These are phyloP conservation scores for Tylopilus balloui DNA, from an alignment of 768 basidiomycete genomes.

Conservation along the genomic window DNA sequence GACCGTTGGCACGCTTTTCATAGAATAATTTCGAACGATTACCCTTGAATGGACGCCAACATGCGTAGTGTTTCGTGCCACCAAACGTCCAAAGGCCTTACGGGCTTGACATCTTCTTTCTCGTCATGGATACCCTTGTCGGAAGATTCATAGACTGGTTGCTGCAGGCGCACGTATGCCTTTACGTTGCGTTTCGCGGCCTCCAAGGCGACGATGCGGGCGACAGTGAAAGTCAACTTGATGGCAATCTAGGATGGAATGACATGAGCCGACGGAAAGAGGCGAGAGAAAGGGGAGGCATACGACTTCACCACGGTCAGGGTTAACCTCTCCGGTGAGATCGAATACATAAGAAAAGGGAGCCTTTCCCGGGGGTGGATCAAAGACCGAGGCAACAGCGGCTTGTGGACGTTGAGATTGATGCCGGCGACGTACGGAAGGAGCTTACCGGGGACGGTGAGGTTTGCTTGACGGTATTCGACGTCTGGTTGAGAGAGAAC, in stretches of 20 bases:
- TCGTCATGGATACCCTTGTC: constrained; percentile 64
- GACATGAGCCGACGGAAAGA: constrained; percentile 3
- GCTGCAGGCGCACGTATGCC: constrained; percentile 73
- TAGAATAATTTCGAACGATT: constrained; percentile 9
- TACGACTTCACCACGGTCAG: constrained; percentile 73
- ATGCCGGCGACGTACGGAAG: not conserved
- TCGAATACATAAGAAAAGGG: constrained; percentile 82
- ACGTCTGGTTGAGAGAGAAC: constrained; percentile 64
- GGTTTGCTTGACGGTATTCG: constrained; percentile 78
- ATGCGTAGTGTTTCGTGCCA: constrained; percentile 84
- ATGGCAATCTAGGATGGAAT: constrained; percentile 62
- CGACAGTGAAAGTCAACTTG: constrained; percentile 64
- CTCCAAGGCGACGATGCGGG: constrained; percentile 66
- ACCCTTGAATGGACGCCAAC: constrained; percentile 73
- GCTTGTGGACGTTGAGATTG: constrained; percentile 38
- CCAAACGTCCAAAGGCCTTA: constrained; percentile 70
- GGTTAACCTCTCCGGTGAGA: constrained; percentile 73
- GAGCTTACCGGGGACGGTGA: constrained; percentile 64
- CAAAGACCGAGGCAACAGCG: constrained; percentile 63
- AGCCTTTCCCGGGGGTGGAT: constrained; percentile 63
- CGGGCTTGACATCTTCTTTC: constrained; percentile 70
- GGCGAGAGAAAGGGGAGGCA: constrained; percentile 18
- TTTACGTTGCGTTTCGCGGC: constrained; percentile 76
- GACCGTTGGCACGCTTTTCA: constrained; percentile 6
- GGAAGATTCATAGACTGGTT: constrained; percentile 73